Conservation (phyloP, 768 basidiomycete species). For the Cyclocybe cylindracea region DNA sequence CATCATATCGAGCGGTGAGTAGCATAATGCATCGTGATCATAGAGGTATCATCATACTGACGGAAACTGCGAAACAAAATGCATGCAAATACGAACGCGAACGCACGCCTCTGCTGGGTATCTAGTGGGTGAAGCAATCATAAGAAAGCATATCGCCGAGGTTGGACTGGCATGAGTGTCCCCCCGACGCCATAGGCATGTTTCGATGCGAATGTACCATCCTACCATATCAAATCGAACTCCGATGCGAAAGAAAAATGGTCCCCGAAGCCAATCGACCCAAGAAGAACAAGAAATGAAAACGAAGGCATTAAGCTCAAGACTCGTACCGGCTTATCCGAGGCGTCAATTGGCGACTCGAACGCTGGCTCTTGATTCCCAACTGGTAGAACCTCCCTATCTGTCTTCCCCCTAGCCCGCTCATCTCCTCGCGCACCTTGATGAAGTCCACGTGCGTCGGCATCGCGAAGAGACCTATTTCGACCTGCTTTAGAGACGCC, state of each 20-base stretch:
- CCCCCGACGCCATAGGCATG: constrained; percentile 1
- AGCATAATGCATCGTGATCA: not conserved
- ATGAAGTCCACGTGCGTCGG: constrained; percentile 33
- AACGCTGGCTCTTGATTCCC: constrained; percentile 39
- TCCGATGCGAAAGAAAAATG: not conserved
- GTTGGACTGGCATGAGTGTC: constrained; percentile 42
- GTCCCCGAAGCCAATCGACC: not conserved
- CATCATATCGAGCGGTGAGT: constrained; percentile 63
- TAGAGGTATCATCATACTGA: not conserved
- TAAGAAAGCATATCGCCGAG: constrained; percentile 63
- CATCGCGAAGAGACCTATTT: constrained; percentile 42
- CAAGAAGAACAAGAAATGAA: constrained; percentile 1
- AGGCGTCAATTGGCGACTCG: constrained; percentile 36
- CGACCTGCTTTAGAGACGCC: constrained; percentile 31
- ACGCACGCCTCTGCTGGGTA: not conserved
- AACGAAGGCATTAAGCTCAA: constrained; percentile 7
- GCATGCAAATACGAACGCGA: not conserved
- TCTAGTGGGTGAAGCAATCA: constrained; percentile 66
- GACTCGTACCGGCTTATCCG: constrained; percentile 36
- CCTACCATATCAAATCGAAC: constrained; percentile 4
- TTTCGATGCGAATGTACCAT: constrained; percentile 13
- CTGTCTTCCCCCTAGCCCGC: constrained; percentile 26
- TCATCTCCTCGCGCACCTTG: constrained; percentile 31
- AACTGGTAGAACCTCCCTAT: constrained; percentile 39
- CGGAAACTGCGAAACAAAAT: not conserved